Evolutionary conservation across 2,329 filamentous ascomycete species (phyloP), one percentile per base, ranked within the genome.

Genomic region (Fusarium sp.): DNA sequence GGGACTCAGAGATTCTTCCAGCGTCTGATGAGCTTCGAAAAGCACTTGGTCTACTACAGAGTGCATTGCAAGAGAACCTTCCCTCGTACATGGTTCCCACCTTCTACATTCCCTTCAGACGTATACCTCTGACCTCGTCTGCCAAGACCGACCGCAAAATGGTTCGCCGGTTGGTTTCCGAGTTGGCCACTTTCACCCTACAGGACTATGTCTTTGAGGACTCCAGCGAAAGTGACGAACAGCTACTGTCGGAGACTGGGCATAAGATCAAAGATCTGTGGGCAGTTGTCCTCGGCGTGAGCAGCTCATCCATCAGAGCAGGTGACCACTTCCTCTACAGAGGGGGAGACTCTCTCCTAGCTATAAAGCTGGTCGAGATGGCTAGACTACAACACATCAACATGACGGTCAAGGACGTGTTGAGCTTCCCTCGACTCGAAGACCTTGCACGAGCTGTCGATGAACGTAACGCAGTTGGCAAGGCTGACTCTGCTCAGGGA

Each of bases 321-420:
- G 50, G 47, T 0, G 51, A 54, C 9, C 48, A 44, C 6, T 54
- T 54, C 43, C 49, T 54, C 19, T 44, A 54, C n/a, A 23, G 48
- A 11, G 44, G 51, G 6, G 51, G 51, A 6, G 51, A 54, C 51
- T 54, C 51, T 3, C 48, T 54, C 4, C 48, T 44, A 4, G 51
- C 51, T 4, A 54, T 54, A 32, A 45, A 44, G 3, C 32, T 50
- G 10, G 51, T 54, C 7, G 51, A 54, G 9, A 32, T 32, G 47
- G 48, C 51, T 0, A 24, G 51, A 12, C 19, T 24, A 32, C 28
- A 44, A 10, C 19, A 54, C 6, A 50, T 50, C n/a, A 23, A 49
- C 7, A 32, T 54, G 11, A 20, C 43, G 6, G 51, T 54, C 3
- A 44, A 44, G 6, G 51, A 54, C 7, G 44, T 54, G 0, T 54